Percentiles rank a stretch among this genome's conserved stretches.
Evolutionary conservation across 176 grass and related monocot genomes (phyloP).

Genomic region (Echinochloa phyllopogon): DNA sequence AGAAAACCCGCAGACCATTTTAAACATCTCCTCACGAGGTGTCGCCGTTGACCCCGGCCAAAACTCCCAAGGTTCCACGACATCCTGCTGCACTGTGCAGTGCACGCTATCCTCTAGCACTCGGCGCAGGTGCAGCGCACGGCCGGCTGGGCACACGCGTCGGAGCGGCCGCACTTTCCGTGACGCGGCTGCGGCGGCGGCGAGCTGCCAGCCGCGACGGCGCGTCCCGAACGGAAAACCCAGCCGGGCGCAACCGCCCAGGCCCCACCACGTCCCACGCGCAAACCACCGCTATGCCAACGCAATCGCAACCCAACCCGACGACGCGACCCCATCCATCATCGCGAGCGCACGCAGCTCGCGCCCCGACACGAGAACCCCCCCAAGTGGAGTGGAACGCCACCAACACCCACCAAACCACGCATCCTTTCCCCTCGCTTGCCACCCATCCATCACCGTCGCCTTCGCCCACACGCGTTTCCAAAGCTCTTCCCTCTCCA

Average conservation of each 20-base stretch:
- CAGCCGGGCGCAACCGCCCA: neutral
- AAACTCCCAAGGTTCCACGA: neutral
- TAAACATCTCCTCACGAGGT: neutral
- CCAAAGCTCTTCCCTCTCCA: neutral
- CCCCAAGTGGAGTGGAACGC: neutral
- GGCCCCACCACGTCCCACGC: slow-evolving; percentile 19
- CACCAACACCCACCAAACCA: slow-evolving; percentile 14
- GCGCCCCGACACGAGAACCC: neutral
- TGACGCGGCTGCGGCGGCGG: neutral
- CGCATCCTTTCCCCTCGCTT: neutral
- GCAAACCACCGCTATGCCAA: neutral
- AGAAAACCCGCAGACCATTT: neutral
- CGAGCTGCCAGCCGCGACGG: neutral
- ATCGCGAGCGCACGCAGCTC: neutral
- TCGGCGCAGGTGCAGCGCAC: neutral
- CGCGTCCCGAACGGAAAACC: neutral
- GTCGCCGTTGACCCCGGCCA: neutral
- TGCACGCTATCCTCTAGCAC: too few relatives aligned
- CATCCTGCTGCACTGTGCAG: neutral
- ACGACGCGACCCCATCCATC: slow-evolving; percentile 3
- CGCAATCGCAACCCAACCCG: neutral
- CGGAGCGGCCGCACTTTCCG: neutral
- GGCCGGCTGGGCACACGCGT: neutral
- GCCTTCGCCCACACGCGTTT: slow-evolving; percentile 50
- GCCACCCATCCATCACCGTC: slow-evolving; percentile 21